phyloP scores from a whole-genome alignment of 371 early-diverging fungal species.

The Mortierella sp. region DNA sequence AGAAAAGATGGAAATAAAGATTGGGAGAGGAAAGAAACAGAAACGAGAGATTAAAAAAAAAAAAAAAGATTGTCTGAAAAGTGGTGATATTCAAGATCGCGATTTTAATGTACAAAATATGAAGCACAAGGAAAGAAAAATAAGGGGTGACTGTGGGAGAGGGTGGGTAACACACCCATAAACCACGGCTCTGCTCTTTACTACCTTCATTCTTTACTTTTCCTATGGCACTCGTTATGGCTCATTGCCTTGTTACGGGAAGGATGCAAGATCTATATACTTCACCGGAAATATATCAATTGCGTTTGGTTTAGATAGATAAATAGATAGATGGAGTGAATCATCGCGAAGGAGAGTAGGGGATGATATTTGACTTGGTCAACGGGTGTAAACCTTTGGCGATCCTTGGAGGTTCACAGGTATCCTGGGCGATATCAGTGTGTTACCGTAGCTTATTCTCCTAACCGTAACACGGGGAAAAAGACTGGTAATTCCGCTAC shows the following conservation, averaged over 20 bases:
- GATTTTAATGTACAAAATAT: conserved; percentile 6
- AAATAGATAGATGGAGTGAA: not conserved
- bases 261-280: not conserved
- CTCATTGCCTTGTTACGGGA: not conserved
- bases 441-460: not conserved
- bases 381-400: not conserved
- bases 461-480: not conserved
- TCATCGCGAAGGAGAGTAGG: not conserved
- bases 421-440: not conserved
- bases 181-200: no score
- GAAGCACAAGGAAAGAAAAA: conserved; percentile 3
- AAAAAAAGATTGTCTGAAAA: not conserved
- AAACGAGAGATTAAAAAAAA: conserved; percentile 1
- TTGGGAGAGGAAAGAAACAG: not conserved
- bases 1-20: not conserved
- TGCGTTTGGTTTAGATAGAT: not conserved
- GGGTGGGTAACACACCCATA: not conserved
- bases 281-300: not conserved
- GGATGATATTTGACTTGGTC: not conserved
- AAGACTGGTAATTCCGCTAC: not conserved
- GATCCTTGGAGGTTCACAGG: not conserved
- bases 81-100: not conserved
- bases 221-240: not conserved
- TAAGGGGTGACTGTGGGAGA: conserved; percentile 1
- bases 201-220: not conserved